These are phyloP conservation scores for Linum lewisii DNA, from an alignment of 345 rosid genomes.

Conservation along the genomic window DNA sequence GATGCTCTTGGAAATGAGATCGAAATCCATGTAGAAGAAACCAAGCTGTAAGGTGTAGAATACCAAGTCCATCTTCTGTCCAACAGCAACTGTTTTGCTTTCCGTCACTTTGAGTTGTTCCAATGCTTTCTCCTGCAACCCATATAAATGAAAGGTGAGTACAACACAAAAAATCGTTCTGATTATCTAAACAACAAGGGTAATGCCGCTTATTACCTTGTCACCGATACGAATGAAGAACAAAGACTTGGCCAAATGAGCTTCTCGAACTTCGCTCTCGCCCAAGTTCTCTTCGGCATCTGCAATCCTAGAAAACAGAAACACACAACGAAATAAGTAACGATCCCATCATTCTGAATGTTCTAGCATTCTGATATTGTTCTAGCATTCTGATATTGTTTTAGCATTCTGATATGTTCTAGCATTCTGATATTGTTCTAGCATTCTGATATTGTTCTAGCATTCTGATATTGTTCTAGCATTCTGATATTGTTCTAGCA, in stretches of 20 bases:
- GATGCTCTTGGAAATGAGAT: slow-evolving; percentile 85
- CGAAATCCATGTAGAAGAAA: slow-evolving; percentile 92
- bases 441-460: no score
- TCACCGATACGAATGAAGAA: slow-evolving; percentile 77
- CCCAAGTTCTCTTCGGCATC: slow-evolving; percentile 98
- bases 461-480: no score
- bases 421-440: no score
- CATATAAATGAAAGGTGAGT: slow-evolving; percentile 5
- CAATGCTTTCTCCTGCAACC: slow-evolving; percentile 73
- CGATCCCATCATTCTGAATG: no score
- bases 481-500: no score
- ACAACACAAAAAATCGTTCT: background rate
- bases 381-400: no score
- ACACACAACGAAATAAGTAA: background rate
- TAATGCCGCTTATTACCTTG: slow-evolving; percentile 39
- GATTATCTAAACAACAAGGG: slow-evolving; percentile 4
- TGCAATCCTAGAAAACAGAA: slow-evolving; percentile 53
- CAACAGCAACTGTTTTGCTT: slow-evolving; percentile 96
- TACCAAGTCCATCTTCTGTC: slow-evolving; percentile 95
- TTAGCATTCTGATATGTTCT: no score
- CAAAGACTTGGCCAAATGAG: slow-evolving; percentile 92
- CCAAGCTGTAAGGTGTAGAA: slow-evolving; percentile 81
- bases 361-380: background rate
- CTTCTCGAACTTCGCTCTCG: slow-evolving; percentile 98
- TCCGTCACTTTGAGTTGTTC: slow-evolving; percentile 93